Conservation (phyloP, 768 basidiomycete species). For the Hemileccinum rubropunctum region DNA sequence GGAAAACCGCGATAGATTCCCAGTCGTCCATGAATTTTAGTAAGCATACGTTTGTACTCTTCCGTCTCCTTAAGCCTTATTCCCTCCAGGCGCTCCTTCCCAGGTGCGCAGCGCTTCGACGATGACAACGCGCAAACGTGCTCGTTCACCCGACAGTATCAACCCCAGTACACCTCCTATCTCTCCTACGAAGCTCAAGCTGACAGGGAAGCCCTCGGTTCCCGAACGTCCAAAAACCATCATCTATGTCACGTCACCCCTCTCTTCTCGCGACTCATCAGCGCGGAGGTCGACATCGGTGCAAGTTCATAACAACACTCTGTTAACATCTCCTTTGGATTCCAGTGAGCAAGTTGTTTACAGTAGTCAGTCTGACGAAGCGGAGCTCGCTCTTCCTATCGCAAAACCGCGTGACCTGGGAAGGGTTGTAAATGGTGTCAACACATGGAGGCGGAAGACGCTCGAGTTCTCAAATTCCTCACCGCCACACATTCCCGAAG, state of each 20-base stretch:
- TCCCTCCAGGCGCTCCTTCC: conserved; percentile 11
- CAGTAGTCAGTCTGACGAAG: conserved; percentile 68
- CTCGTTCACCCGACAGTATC: conserved; percentile 22
- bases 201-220: conserved; percentile 16
- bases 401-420: conserved; percentile 26
- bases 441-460: conserved; percentile 41
- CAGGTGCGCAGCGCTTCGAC: conserved; percentile 11
- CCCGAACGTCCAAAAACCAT: conserved; percentile 4
- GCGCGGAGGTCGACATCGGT: conserved; percentile 9
- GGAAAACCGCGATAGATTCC: background rate
- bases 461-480: conserved; percentile 15
- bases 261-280: conserved; percentile 36
- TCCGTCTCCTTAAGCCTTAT: background rate
- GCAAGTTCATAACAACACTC: conserved; percentile 1
- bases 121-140: conserved; percentile 23
- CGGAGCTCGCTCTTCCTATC: conserved; percentile 44
- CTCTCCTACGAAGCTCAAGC: conserved; percentile 15
- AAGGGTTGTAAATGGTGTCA: conserved; percentile 37
- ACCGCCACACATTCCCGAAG: background rate
- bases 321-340: conserved; percentile 17
- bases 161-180: background rate
- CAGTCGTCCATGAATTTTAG: conserved; percentile 12
- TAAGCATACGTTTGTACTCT: conserved; percentile 6
- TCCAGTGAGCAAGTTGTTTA: conserved; percentile 42
- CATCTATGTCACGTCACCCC: conserved; percentile 10